Evolutionary conservation across 768 basidiomycete genomes (phyloP), one percentile per base, ranked within the genome.

Genomic region (Calocybe indica): DNA sequence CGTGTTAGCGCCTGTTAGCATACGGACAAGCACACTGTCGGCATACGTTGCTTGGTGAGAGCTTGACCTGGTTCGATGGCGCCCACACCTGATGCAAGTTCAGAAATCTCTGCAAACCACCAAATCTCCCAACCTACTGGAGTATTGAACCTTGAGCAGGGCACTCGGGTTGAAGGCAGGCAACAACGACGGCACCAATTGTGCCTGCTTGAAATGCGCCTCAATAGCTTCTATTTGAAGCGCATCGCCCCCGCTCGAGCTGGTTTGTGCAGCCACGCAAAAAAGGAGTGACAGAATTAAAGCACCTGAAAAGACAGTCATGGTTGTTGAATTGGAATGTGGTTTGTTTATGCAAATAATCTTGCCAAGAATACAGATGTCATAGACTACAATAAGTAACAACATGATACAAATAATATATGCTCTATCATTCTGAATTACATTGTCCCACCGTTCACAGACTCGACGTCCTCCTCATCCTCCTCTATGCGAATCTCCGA

Each of bases 201-300:
- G 69, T 12, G 82, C 71, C 50, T 78, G 74, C 10, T 55, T 63
- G 62, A 90, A 85, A 62, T 89, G 81, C 14, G 87, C 88, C 58
- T 83, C 67, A 44, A 86, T 79, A 33, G 76, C 79, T 47, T 71
- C 71, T 40, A 87, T 66, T 48, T 73, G 72, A 33, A 82, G 52
- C 14, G 59, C 22, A 22, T 22, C 22, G 22, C 22, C 22, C 22
- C 22, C 22, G 22, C 4, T 22, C 22, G 22, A 22, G 22, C 22
- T 22, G 22, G 22, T 22, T 22, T 22, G 22, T 22, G 22, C 22
- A 22, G 22, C 22, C 22, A 22, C 22, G 22, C 22, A 22, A 22
- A 22, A 22, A 22, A 22, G 22, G 22, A 22, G 22, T 22, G 22
- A 22, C 22, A 22, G 22, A 22, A 22, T 22, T 22, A 22, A 22